Evolutionary conservation across 2,329 filamentous ascomycete species (phyloP).

Genomic region (Colletotrichum lindemuthianum): DNA sequence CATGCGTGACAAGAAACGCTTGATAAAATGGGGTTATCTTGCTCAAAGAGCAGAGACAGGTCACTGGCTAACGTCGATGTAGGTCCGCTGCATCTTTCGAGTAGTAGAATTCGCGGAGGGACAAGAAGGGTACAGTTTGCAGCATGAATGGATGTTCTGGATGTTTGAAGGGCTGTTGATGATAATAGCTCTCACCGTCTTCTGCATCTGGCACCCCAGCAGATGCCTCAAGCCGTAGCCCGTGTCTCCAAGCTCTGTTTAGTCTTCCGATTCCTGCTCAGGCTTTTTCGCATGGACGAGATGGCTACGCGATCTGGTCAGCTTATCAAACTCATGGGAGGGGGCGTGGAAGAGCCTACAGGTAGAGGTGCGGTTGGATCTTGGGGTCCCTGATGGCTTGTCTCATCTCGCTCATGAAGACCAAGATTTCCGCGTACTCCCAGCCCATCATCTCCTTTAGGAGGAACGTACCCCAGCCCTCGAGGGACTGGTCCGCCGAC

Average conservation of each 20-base stretch:
- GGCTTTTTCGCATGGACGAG: conserved; percentile 24
- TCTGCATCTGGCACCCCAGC: conserved; percentile 60
- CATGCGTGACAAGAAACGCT: no score
- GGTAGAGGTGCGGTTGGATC: conserved; percentile 2
- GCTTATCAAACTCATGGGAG: neutral
- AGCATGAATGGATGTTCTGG: conserved; percentile 64
- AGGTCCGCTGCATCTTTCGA: conserved; percentile 63
- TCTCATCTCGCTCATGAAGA: conserved; percentile 39
- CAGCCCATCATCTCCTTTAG: conserved; percentile 44
- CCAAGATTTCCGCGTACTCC: conserved; percentile 41
- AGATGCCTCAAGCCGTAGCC: conserved; percentile 43
- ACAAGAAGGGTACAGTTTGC: conserved; percentile 59
- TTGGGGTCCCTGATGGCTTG: neutral
- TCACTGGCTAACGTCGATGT: neutral
- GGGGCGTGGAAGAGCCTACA: conserved; percentile 14
- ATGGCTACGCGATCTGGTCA: conserved; percentile 3
- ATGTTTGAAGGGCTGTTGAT: conserved; percentile 61
- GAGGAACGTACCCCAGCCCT: conserved; percentile 42
- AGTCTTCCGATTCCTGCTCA: neutral
- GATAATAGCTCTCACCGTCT: conserved; percentile 56
- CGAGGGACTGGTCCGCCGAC: conserved; percentile 40
- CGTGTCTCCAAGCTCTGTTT: neutral
- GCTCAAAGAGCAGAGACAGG: no score
- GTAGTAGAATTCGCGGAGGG: conserved; percentile 63
- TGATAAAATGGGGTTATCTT: no score